Conservation (phyloP, 169 alveolate genomes). For the Neospora caninum region DNA sequence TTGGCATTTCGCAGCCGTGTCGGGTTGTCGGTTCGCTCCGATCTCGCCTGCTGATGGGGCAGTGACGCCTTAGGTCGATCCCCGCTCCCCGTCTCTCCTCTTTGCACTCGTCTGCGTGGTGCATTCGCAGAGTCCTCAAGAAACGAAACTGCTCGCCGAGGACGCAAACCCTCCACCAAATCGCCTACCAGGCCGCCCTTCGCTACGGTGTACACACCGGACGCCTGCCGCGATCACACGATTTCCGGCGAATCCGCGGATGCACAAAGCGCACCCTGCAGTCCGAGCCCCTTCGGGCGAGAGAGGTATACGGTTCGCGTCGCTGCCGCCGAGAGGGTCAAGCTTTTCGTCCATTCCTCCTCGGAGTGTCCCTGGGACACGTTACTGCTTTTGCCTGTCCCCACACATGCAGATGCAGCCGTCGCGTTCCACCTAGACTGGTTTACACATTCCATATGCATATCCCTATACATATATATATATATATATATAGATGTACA, state of each 20-base stretch:
- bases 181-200: conserved; percentile 77
- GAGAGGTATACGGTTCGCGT: conserved; percentile 23
- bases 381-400: too few species aligned
- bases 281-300: conserved; percentile 62
- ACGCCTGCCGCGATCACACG: conserved; percentile 68
- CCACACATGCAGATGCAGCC: too few species aligned
- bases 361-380: too few species aligned
- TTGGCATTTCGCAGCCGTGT: neutral
- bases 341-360: neutral
- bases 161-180: conserved; percentile 77
- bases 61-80: too few species aligned
- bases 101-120: neutral
- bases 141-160: conserved; percentile 74
- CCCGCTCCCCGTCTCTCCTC: neutral
- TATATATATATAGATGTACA: too few species aligned
- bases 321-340: neutral
- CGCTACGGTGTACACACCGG: conserved; percentile 75
- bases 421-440: too few species aligned
- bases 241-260: conserved; percentile 74
- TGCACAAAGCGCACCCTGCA: conserved; percentile 73
- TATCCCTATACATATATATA: too few species aligned
- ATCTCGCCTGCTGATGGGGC: neutral
- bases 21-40: neutral
- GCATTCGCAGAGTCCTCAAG: conserved; percentile 69
- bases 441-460: too few species aligned